Evolutionary conservation across 441 rosid species (phyloP).

Genomic region (Euphorbia corollata): DNA sequence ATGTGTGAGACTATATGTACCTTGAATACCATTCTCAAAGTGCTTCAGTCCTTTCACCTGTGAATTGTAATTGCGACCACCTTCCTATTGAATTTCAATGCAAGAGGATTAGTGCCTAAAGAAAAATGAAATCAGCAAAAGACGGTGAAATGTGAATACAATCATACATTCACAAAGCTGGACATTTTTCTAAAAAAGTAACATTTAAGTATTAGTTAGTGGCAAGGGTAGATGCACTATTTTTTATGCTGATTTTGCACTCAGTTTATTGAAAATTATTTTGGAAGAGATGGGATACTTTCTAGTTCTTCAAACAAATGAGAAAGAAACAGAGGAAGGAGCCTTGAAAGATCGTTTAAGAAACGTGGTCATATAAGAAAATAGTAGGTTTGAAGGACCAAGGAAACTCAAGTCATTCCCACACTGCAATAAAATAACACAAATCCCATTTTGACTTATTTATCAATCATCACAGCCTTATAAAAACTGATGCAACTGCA

Average conservation of each 20-base stretch:
- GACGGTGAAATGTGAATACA: background rate
- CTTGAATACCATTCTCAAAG: background rate
- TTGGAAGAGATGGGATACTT: background rate
- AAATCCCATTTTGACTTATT: no score
- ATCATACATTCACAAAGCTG: background rate
- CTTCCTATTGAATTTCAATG: background rate
- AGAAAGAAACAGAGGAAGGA: background rate
- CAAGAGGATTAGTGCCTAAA: background rate
- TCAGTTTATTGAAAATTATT: background rate
- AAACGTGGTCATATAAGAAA: constrained; percentile 13
- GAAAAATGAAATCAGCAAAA: background rate
- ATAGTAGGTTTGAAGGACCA: constrained; percentile 16
- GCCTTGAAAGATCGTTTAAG: background rate
- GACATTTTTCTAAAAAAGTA: background rate
- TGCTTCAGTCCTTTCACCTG: constrained; percentile 1
- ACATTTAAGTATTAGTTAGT: background rate
- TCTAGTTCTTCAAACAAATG: background rate
- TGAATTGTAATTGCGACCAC: background rate
- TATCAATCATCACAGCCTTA: no score
- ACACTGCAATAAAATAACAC: constrained; percentile 11
- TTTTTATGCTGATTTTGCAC: background rate
- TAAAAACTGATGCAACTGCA: no score
- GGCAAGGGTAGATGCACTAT: background rate
- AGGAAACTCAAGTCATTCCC: constrained; percentile 13
- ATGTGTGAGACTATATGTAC: constrained; percentile 2